Percentiles rank a stretch among this genome's conserved stretches.
phyloP scores from a whole-genome alignment of 805 yeast species.

The Aciculoconidium aculeatum region DNA sequence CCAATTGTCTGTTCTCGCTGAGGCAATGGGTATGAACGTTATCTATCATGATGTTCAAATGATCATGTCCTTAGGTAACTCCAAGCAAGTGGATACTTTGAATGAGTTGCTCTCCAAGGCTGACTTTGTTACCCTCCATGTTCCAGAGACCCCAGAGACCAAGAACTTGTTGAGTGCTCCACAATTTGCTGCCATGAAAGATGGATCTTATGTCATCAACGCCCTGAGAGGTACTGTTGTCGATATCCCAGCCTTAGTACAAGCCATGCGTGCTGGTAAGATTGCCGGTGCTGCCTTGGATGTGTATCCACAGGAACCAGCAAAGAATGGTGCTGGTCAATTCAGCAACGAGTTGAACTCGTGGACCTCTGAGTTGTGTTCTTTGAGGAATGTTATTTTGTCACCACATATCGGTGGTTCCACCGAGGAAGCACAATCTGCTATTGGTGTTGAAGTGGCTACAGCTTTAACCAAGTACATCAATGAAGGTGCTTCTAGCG shows the following conservation, averaged over 20 bases:
- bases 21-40: conserved; percentile 96
- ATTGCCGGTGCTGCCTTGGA: conserved; percentile 97
- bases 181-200: conserved; percentile 93
- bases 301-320: conserved; percentile 96
- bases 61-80: conserved; percentile 96
- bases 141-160: conserved; percentile 92
- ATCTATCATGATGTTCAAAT: conserved; percentile 85
- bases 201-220: conserved; percentile 89
- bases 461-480: conserved; percentile 82
- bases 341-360: conserved; percentile 69
- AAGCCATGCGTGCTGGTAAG: conserved; percentile 88
- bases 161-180: conserved; percentile 82
- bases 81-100: conserved; percentile 83
- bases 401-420: conserved; percentile 99
- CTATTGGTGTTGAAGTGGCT: conserved; percentile 94
- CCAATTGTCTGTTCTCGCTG: conserved; percentile 94
- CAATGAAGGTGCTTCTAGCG: conserved; percentile 91
- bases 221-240: conserved; percentile 98
- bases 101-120: conserved; percentile 74
- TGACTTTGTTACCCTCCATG: conserved; percentile 90
- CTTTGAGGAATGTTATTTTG: conserved; percentile 81
- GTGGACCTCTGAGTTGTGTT: conserved; percentile 78
- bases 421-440: conserved; percentile 97
- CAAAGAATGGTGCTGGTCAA: conserved; percentile 83
- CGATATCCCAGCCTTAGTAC: conserved; percentile 89